A percentile compares a stretch with the other conserved stretches of the same genome.
phyloP scores from a whole-genome alignment of 2,329 filamentous ascomycete species.

The Akanthomyces dipterigenus region DNA sequence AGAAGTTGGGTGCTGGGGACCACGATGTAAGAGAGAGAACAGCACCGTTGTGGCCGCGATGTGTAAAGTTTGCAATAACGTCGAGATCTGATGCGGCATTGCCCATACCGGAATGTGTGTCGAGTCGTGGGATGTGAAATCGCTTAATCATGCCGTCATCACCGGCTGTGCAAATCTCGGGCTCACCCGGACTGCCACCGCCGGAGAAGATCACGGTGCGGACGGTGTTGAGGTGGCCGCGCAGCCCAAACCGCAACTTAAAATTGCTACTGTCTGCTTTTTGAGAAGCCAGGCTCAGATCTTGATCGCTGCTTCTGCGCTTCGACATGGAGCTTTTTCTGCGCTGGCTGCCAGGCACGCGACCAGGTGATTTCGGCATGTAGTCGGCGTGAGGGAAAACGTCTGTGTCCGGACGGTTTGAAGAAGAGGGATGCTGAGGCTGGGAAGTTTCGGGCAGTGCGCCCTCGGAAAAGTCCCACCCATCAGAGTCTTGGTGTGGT shows the following conservation, averaged over 20 bases:
- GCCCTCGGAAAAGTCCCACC: constrained; percentile 89
- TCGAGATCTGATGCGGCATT: constrained; percentile 72
- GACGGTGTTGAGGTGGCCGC: constrained; percentile 90
- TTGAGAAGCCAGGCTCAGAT: constrained; percentile 44
- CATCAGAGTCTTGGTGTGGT: constrained; percentile 54
- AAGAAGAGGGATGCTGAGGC: constrained; percentile 39
- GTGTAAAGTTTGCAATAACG: constrained; percentile 88
- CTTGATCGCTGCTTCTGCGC: constrained; percentile 62
- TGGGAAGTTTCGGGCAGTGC: constrained; percentile 51
- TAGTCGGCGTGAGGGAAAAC: constrained; percentile 78
- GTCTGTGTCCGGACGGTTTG: constrained; percentile 75
- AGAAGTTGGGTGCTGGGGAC: constrained; percentile 80
- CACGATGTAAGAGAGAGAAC: constrained; percentile 84
- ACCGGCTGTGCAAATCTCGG: constrained; percentile 91
- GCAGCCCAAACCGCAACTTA: constrained; percentile 85
- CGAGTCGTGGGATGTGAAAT: constrained; percentile 88
- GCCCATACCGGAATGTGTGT: constrained; percentile 39
- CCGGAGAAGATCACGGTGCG: constrained; percentile 95
- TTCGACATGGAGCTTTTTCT: constrained; percentile 75
- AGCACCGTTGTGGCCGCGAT: constrained; percentile 85
- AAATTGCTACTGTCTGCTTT: constrained; percentile 71
- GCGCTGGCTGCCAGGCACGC: constrained; percentile 61
- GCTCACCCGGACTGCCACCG: constrained; percentile 88
- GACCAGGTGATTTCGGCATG: constrained; percentile 71
- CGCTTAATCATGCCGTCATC: constrained; percentile 95